A percentile compares a stretch with the other conserved stretches of the same genome.
Conservation (phyloP, 768 basidiomycete species). For the Mrakia frigida region DNA sequence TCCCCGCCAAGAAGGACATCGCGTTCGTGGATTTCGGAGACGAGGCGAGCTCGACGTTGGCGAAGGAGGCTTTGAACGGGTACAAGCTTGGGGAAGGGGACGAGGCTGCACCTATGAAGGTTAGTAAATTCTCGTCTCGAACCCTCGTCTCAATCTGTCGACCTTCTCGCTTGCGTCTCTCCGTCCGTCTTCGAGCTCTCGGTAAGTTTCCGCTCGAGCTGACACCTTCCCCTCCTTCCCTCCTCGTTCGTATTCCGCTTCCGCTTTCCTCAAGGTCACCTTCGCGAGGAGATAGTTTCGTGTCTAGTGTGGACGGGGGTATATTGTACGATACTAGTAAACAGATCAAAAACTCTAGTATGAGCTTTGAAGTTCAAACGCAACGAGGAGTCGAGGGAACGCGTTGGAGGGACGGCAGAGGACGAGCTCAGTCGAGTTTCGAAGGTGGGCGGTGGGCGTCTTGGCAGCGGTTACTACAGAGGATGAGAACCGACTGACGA, state of each 20-base stretch:
- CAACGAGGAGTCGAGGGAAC: no score
- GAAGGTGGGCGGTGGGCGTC: no score
- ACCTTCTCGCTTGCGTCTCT: not conserved
- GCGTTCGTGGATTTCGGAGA: slow-evolving; percentile 97
- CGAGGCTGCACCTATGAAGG: slow-evolving; percentile 9
- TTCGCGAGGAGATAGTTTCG: slow-evolving; percentile 10
- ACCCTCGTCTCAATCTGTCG: not conserved
- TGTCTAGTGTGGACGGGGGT: not conserved
- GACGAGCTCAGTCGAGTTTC: no score
- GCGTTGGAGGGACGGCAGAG: no score
- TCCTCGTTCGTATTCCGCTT: not conserved
- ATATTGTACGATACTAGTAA: slow-evolving; percentile 3
- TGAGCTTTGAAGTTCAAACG: no score
- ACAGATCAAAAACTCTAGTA: not conserved
- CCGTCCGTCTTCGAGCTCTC: not conserved
- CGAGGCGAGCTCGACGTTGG: slow-evolving; percentile 81
- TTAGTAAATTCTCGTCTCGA: not conserved
- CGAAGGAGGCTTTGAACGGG: slow-evolving; percentile 95
- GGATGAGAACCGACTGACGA: no score
- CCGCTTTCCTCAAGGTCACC: slow-evolving; percentile 1
- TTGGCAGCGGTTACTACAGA: no score
- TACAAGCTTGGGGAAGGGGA: slow-evolving; percentile 47
- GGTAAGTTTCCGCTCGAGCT: not conserved
- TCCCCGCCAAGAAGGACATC: slow-evolving; percentile 94
- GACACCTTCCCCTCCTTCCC: not conserved